Percentiles rank a stretch among this genome's conserved stretches.
Conservation (phyloP, 768 basidiomycete genomes). For the Strobilomyces confusus region DNA sequence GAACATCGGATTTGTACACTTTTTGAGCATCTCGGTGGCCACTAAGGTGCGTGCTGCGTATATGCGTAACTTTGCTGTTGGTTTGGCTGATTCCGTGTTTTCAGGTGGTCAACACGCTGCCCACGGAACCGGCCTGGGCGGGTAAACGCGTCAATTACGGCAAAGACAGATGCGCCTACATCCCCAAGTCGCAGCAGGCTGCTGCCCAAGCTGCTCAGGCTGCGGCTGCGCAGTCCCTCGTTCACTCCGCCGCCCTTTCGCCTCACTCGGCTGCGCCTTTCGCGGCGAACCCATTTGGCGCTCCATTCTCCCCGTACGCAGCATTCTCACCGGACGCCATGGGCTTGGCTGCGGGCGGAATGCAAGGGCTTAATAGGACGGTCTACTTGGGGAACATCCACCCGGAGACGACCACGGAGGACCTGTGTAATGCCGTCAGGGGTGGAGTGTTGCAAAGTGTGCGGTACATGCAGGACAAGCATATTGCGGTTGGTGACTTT, state of each 20-base stretch:
- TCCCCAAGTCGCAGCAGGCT: constrained; percentile 92
- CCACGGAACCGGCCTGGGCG: constrained; percentile 88
- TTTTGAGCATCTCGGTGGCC: constrained; percentile 90
- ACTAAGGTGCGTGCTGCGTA: constrained; percentile 66
- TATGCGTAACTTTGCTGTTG: background rate
- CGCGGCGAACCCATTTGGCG: constrained; percentile 28
- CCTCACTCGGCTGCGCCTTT: constrained; percentile 30
- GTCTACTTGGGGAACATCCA: constrained; percentile 97
- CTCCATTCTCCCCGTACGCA: constrained; percentile 45
- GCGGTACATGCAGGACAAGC: constrained; percentile 94
- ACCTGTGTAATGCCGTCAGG: constrained; percentile 92
- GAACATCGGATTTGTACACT: constrained; percentile 99
- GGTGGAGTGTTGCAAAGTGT: constrained; percentile 97
- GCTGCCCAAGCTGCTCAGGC: constrained; percentile 84
- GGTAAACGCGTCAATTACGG: constrained; percentile 98
- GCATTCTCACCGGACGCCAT: constrained; percentile 45
- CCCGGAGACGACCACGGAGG: constrained; percentile 92
- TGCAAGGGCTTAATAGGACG: constrained; percentile 77
- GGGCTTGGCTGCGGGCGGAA: constrained; percentile 30
- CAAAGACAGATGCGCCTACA: constrained; percentile 97
- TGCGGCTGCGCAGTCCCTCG: constrained; percentile 73
- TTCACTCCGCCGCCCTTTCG: constrained; percentile 44
- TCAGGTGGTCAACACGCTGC: constrained; percentile 90
- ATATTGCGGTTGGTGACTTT: constrained; percentile 73
- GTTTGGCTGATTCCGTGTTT: constrained; percentile 1